A percentile compares a stretch with the other conserved stretches of the same genome.
These are phyloP conservation scores for Pyrenochaeta sp. DNA, from an alignment of 2,329 filamentous ascomycete genomes.

Conservation along the genomic window DNA sequence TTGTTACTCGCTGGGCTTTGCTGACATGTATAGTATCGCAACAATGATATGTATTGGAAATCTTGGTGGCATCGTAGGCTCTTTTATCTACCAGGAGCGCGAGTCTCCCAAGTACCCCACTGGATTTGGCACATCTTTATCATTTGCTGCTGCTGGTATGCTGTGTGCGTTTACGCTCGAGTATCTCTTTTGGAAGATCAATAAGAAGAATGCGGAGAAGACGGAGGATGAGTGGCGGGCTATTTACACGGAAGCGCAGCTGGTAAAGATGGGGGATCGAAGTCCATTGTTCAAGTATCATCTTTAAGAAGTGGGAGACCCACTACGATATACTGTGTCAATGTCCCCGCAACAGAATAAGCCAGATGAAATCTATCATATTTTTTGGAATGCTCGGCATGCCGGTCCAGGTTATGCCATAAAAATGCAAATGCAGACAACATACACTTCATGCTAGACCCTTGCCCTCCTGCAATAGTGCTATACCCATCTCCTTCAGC, in stretches of 20 bases:
- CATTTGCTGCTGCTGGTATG: slow-evolving; percentile 31
- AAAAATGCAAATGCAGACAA: background rate
- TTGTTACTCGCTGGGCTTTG: background rate
- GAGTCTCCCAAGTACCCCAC: slow-evolving; percentile 45
- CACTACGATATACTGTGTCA: too few relatives aligned
- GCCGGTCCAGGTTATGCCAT: too few relatives aligned
- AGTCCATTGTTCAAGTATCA: slow-evolving; percentile 52
- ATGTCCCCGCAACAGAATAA: too few relatives aligned
- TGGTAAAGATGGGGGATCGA: slow-evolving; percentile 50
- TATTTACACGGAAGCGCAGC: slow-evolving; percentile 47
- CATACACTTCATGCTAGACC: slow-evolving; percentile 16
- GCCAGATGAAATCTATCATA: too few relatives aligned
- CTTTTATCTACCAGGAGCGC: slow-evolving; percentile 42
- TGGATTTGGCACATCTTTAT: slow-evolving; percentile 43
- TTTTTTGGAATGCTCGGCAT: too few relatives aligned
- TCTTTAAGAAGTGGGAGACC: slow-evolving; percentile 7
- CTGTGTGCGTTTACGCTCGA: slow-evolving; percentile 26
- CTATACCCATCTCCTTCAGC: slow-evolving; percentile 70
- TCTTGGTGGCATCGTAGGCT: slow-evolving; percentile 37
- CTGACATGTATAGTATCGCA: slow-evolving; percentile 22
- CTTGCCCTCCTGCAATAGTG: slow-evolving; percentile 32
- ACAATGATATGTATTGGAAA: slow-evolving; percentile 37
- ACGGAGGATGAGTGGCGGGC: slow-evolving; percentile 45
- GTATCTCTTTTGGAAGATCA: slow-evolving; percentile 42
- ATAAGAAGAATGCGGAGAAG: slow-evolving; percentile 43